Conservation (phyloP, 169 alveolate species). For the Haemoproteus tartakovskyi region DNA sequence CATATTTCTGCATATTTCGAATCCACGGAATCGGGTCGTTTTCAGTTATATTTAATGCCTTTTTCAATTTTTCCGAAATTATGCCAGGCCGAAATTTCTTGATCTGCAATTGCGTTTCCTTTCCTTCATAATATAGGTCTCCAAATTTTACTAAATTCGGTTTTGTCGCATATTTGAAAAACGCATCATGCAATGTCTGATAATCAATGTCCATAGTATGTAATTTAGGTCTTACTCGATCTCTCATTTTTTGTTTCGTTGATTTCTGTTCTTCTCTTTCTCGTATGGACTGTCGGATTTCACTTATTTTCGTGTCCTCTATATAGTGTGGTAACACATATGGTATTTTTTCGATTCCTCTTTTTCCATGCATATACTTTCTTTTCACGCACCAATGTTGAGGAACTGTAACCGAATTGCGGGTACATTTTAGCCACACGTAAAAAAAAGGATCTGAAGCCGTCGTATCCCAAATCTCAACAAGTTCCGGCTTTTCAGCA, state of each 20-base stretch:
- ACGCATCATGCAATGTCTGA: constrained; percentile 96
- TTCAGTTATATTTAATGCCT: constrained; percentile 95
- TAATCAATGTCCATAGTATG: constrained; percentile 96
- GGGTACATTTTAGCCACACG: constrained; percentile 90
- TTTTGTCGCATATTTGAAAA: constrained; percentile 94
- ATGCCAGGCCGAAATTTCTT: constrained; percentile 94
- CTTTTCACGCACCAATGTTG: constrained; percentile 97
- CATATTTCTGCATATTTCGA: constrained; percentile 95
- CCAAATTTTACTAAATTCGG: constrained; percentile 95
- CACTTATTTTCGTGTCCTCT: constrained; percentile 88
- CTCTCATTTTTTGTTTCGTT: constrained; percentile 94
- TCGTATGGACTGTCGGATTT: constrained; percentile 86
- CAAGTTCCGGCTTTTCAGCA: constrained; percentile 86
- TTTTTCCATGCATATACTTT: constrained; percentile 92
- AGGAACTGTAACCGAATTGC: constrained; percentile 96
- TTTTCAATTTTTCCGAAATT: constrained; percentile 89
- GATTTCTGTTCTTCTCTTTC: constrained; percentile 93
- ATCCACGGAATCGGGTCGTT: constrained; percentile 97
- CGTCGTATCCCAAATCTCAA: constrained; percentile 94
- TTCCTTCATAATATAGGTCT: constrained; percentile 97
- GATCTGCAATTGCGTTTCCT: constrained; percentile 93
- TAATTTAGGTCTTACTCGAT: constrained; percentile 96
- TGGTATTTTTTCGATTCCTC: constrained; percentile 94
- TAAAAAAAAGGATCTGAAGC: constrained; percentile 94
- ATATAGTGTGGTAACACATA: constrained; percentile 92